Evolutionary conservation across 495 filamentous ascomycete species (phyloP).

Genomic region (Cercophora scortea): DNA sequence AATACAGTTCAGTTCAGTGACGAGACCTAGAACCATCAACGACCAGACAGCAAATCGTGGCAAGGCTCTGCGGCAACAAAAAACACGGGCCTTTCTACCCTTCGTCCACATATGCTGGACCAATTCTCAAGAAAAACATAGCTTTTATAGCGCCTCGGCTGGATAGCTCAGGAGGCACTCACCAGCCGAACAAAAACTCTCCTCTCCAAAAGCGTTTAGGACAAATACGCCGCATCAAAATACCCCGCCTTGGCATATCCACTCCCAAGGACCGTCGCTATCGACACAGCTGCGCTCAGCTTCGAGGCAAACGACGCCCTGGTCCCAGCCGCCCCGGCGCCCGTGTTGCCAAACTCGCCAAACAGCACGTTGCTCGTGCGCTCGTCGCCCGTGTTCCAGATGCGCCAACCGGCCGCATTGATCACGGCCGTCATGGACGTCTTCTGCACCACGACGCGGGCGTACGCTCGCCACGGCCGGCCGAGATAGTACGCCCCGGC

Average conservation of each 20-base stretch:
- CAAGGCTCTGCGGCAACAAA: no score
- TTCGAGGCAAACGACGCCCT: slow-evolving; percentile 48
- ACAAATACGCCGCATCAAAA: slow-evolving; percentile 21
- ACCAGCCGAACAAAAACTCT: no score
- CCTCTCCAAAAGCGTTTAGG: no score
- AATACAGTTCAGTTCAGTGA: no score
- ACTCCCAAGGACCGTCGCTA: slow-evolving; percentile 44
- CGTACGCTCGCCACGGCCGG: slow-evolving; percentile 56
- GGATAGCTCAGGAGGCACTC: no score
- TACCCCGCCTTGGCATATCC: slow-evolving; percentile 26
- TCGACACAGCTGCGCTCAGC: slow-evolving; percentile 35
- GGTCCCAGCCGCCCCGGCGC: slow-evolving; percentile 48
- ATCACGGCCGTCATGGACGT: slow-evolving; percentile 48
- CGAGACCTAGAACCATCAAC: no score
- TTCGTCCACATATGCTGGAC: no score
- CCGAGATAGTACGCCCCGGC: slow-evolving; percentile 53
- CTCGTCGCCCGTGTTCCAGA: slow-evolving; percentile 42
- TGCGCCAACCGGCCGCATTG: slow-evolving; percentile 53
- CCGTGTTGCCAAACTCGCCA: slow-evolving; percentile 53
- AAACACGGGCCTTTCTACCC: no score
- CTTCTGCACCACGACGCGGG: slow-evolving; percentile 55
- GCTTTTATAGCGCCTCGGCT: no score
- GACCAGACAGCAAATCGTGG: no score
- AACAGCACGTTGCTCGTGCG: slow-evolving; percentile 48
- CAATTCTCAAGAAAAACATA: no score